Evolutionary conservation across 768 basidiomycete species (phyloP), one percentile per base, ranked within the genome.

Genomic region (Russula sp.): DNA sequence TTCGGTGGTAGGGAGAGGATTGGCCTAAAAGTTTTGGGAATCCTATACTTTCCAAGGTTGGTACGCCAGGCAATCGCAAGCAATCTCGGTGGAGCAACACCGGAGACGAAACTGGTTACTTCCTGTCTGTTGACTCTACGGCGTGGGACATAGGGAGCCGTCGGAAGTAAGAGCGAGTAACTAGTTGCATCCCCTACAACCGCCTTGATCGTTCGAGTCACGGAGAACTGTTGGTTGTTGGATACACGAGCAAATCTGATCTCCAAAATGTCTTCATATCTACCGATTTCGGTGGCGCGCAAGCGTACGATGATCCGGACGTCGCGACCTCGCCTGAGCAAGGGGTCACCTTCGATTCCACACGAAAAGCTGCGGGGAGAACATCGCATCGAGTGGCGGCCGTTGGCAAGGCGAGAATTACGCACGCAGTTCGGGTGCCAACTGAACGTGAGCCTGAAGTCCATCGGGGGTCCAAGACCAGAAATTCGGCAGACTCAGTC

Each of bases 211-310:
- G 38, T 54, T 22, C 59, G 59, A 13, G 38, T 55, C 4, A 60
- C 53, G 13, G 38, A 39, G 16, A 60, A 60, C 7, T 41, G 59
- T 9, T 60, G 43, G 2, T 18, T 11, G 38, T 32, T 54, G n/a
- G 52, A 48, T 3, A 60, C 14, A 20, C 59, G 36, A 20, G 20
- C 1, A 36, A 60, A 60, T 55, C 39, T 54, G 13, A 60, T 60
- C 59, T 60, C 59, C 45, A 60, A 38, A 5, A 45, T 60, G 36
- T 60, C 59, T 53, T 60, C 45, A 16, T 60, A 55, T 32, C 10
- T 46, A 14, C 59, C 59, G 3, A 60, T 60, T 32, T 34, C 46
- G n/a, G 59, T 18, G 16, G 22, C 45, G 3, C 29, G 20, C 51
- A 55, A 20, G 45, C 45, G 45, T 18, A 60, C 43, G 2, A 48